A percentile compares a stretch with the other conserved stretches of the same genome.
phyloP scores from a whole-genome alignment of 2,329 filamentous ascomycete genomes.

The Phialocephala subalpina region DNA sequence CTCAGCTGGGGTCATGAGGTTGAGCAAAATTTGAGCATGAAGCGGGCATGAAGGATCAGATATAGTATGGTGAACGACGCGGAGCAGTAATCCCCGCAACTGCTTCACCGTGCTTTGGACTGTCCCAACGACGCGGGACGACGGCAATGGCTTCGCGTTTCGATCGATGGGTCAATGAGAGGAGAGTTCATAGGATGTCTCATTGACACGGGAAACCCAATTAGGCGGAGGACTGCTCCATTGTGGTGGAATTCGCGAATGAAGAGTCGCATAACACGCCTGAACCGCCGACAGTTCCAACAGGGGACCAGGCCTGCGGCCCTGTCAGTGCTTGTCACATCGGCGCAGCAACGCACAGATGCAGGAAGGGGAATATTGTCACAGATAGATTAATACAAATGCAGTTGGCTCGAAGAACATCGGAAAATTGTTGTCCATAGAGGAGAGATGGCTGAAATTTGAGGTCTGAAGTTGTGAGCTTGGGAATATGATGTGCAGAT shows the following conservation, averaged over 20 bases:
- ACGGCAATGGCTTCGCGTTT: conserved; percentile 9
- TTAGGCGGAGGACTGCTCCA: background rate
- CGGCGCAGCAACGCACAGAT: conserved; percentile 10
- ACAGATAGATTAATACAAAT: conserved; percentile 9
- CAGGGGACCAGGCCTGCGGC: conserved; percentile 7
- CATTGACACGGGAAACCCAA: conserved; percentile 8
- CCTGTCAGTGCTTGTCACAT: conserved; percentile 5
- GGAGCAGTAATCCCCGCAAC: conserved; percentile 9
- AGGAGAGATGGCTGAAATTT: conserved; percentile 2
- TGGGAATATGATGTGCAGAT: background rate
- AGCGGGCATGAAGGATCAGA: conserved; percentile 7
- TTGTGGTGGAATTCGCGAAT: conserved; percentile 5
- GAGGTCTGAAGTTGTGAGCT: background rate
- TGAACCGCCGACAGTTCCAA: conserved; percentile 10
- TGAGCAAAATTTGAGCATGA: conserved; percentile 11
- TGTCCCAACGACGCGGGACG: conserved; percentile 16
- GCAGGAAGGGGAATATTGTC: conserved; percentile 2
- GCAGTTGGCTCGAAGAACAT: conserved; percentile 5
- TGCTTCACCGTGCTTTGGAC: conserved; percentile 10
- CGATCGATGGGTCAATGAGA: conserved; percentile 3
- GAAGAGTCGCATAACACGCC: background rate
- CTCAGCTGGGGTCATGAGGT: conserved; percentile 15
- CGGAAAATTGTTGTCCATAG: conserved; percentile 7
- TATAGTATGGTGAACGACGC: conserved; percentile 3
- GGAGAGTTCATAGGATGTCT: background rate